Base-by-base conservation (phyloP, 139 green algal species). In the Volvox africanus region DNA sequence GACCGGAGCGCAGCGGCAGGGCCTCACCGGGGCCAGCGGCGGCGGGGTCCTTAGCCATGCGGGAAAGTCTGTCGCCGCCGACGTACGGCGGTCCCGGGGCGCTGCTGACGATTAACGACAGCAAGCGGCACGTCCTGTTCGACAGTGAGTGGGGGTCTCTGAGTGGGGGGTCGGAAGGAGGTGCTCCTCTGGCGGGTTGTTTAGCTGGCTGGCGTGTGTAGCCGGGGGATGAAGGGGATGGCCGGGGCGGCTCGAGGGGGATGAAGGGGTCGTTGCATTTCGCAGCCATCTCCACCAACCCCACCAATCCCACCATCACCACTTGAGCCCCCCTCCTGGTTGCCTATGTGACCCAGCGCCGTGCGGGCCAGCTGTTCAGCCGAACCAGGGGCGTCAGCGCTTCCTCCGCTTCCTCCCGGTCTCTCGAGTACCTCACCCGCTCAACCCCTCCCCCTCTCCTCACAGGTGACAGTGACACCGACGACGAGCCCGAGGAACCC, bases 381-480 rank as follows among this genome's bases (percentile, higher is more conserved):
- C 44, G 44, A 55, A 55, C 44, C 5, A 5, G 9, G 5, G 44
- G 5, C 44, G 44, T 5, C 44, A 55, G 44, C 44, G 5, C 44
- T 55, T 9, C 24, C 24, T 28, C 65, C 65, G 65, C 3, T 73
- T 28, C 65, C 65, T 16, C 71, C 71, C 69, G 32, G 5, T 79
- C 44, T 6, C 36, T 50, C 24, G 21, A 2, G 2, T 28, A 24
- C 65, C 65, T 28, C 5, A 28, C 12, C 65, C 12, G 65, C 79
- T 50, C 80, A n/a, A 67, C 18, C 26, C 14, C 50, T n/a, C 28
- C 55, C 80, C 44, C 50, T 26, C 19, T 61, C 2, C 61, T 61
- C 35, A 14, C 73, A 92, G 89, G 78, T 68, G 67, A 92, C 80
- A 86, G 44, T 36, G 82, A 92, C 30, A 33, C 26, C 30, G 89